Evolutionary conservation across 78 protist genomes (phyloP).

Genomic region (Dictyostelium purpureum): DNA sequence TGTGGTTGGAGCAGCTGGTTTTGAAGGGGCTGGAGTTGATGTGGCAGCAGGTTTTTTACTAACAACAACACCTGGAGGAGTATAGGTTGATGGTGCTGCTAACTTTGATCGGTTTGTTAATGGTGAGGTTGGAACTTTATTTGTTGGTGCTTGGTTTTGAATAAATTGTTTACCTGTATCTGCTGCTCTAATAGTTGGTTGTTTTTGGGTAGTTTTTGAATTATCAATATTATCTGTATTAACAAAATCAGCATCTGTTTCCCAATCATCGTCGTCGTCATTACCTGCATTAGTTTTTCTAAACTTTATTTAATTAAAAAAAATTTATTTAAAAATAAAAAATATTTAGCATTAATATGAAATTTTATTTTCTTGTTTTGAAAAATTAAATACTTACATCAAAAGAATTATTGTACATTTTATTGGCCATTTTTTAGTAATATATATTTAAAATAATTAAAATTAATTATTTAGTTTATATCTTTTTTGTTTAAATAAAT

Average conservation of each 20-base stretch:
- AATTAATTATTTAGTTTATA: background rate
- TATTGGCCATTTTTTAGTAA: slow-evolving; percentile 37
- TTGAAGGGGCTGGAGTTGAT: slow-evolving; percentile 3
- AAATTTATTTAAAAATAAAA: background rate
- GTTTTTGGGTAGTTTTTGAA: slow-evolving; percentile 48
- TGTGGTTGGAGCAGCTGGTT: slow-evolving; percentile 20
- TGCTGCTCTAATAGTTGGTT: background rate
- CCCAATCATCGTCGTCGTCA: slow-evolving; percentile 71
- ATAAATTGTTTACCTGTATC: slow-evolving; percentile 42
- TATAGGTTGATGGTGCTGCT: slow-evolving; percentile 5
- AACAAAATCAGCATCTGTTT: slow-evolving; percentile 67
- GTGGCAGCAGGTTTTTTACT: slow-evolving; percentile 3
- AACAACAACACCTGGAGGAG: slow-evolving; percentile 20
- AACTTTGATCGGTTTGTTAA: background rate
- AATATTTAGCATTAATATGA: background rate
- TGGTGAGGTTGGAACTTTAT: slow-evolving; percentile 45
- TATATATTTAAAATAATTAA: background rate
- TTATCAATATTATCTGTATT: slow-evolving; percentile 65
- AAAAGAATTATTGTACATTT: background rate
- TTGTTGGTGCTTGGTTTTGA: slow-evolving; percentile 18
- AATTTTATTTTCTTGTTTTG: too few species aligned
- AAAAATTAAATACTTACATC: slow-evolving; percentile 5
- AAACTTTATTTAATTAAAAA: background rate
- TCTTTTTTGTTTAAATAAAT: background rate
- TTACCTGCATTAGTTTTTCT: background rate